phyloP scores from a whole-genome alignment of 2,329 filamentous ascomycete species.

The Chaetomiaceae sp. region DNA sequence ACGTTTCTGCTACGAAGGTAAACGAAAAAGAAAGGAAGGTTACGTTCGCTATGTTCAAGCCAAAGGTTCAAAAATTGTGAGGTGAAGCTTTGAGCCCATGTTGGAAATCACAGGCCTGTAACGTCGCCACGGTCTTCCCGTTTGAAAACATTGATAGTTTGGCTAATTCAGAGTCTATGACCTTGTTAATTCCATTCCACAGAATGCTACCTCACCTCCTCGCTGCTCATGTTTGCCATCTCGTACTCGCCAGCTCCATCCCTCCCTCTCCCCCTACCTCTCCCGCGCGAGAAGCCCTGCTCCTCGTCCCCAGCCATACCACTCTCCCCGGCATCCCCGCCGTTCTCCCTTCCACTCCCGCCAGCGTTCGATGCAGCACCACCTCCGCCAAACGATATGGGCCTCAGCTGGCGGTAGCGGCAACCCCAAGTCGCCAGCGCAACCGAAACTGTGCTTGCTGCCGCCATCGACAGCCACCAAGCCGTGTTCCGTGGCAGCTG shows the following conservation, averaged over 20 bases:
- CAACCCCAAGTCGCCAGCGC: conserved; percentile 83
- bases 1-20: no score
- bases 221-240: conserved; percentile 49
- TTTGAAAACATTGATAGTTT: no score
- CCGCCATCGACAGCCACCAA: conserved; percentile 70
- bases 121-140: no score
- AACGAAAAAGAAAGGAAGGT: no score
- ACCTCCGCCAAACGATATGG: conserved; percentile 76
- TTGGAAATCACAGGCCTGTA: no score
- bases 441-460: conserved; percentile 42
- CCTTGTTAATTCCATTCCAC: not conserved
- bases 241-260: conserved; percentile 60
- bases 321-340: conserved; percentile 18
- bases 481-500: conserved; percentile 70
- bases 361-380: conserved; percentile 37
- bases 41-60: no score
- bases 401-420: conserved; percentile 80
- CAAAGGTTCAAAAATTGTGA: no score
- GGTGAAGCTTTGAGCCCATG: no score
- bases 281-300: conserved; percentile 45
- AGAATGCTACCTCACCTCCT: conserved; percentile 1
- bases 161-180: no score
- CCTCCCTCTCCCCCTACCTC: conserved; percentile 47
- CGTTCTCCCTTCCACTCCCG: conserved; percentile 21
- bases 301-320: conserved; percentile 39